Evolutionary conservation across 2,329 filamentous ascomycete species (phyloP).

Genomic region (Cucurbitaria berberidis): DNA sequence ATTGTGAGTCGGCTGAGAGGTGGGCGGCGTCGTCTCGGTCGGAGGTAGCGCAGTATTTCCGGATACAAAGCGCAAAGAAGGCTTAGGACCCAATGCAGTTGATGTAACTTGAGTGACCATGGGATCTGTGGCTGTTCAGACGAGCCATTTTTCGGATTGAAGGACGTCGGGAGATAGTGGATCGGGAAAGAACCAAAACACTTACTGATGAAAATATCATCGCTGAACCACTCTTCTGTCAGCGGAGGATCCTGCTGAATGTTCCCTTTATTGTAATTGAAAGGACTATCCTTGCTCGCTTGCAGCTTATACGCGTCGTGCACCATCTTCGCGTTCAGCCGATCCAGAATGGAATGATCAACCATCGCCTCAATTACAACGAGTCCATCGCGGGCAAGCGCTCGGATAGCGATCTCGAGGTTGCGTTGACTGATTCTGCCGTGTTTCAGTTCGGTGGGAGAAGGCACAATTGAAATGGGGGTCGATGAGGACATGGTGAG

Average conservation of each 20-base stretch:
- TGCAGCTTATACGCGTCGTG: conserved; percentile 62
- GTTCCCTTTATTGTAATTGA: conserved; percentile 69
- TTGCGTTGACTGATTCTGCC: conserved; percentile 54
- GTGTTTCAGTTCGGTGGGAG: conserved; percentile 51
- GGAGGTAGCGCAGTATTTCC: conserved; percentile 53
- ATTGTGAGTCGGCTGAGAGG: conserved; percentile 43
- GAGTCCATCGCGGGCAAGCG: conserved; percentile 41
- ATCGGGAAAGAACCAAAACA: not conserved
- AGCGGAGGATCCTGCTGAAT: conserved; percentile 67
- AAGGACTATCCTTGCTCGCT: conserved; percentile 60
- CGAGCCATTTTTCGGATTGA: not conserved
- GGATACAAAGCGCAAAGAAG: conserved; percentile 41
- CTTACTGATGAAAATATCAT: conserved; percentile 61
- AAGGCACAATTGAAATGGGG: conserved; percentile 49
- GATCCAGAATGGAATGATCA: conserved; percentile 59
- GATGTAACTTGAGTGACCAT: conserved; percentile 64
- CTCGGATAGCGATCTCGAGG: conserved; percentile 55
- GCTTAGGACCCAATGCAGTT: conserved; percentile 45
- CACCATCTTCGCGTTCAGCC: conserved; percentile 65
- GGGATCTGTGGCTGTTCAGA: conserved; percentile 50
- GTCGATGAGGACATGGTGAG: conserved; percentile 28
- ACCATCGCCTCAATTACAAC: conserved; percentile 44
- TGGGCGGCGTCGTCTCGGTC: conserved; percentile 45
- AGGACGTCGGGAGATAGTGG: not conserved
- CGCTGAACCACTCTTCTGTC: conserved; percentile 47